phyloP scores from a whole-genome alignment of 2,329 filamentous ascomycete genomes.

The Emergomyces pasteurianus region DNA sequence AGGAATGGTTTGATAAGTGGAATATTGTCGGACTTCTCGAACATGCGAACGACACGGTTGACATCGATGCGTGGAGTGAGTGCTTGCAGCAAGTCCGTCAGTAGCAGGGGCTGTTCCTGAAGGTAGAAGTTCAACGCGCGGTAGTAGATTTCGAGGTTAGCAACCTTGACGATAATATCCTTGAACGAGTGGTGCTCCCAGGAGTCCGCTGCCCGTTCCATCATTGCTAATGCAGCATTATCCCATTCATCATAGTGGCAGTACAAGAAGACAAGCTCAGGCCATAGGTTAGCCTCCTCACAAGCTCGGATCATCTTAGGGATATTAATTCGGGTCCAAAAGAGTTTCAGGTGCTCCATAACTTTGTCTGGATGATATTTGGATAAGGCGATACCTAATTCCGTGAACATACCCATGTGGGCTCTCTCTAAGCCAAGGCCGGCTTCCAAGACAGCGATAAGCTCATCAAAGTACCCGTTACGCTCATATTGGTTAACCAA shows the following conservation, averaged over 20 bases:
- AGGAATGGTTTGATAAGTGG: slow-evolving; percentile 98
- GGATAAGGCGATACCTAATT: slow-evolving; percentile 78
- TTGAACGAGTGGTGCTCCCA: slow-evolving; percentile 99
- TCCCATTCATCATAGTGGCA: slow-evolving; percentile 98
- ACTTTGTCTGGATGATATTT: slow-evolving; percentile 92
- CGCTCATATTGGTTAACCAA: slow-evolving; percentile 94
- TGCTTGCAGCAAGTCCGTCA: slow-evolving; percentile 89
- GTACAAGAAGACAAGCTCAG: slow-evolving; percentile 94
- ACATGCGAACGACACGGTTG: slow-evolving; percentile 98
- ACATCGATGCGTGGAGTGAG: slow-evolving; percentile 92
- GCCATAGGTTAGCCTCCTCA: slow-evolving; percentile 93
- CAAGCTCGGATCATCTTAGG: slow-evolving; percentile 90
- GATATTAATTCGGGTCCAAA: slow-evolving; percentile 97
- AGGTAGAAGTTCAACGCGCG: slow-evolving; percentile 93
- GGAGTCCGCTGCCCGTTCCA: slow-evolving; percentile 91
- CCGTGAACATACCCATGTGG: slow-evolving; percentile 96
- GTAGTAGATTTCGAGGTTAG: slow-evolving; percentile 98
- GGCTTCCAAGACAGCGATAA: slow-evolving; percentile 87
- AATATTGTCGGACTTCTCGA: slow-evolving; percentile 95
- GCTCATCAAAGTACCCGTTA: slow-evolving; percentile 96
- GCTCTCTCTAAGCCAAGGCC: slow-evolving; percentile 84
- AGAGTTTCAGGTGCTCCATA: slow-evolving; percentile 97
- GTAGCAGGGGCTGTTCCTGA: slow-evolving; percentile 85
- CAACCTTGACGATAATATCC: slow-evolving; percentile 94
- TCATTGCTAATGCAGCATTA: slow-evolving; percentile 92